Conservation (phyloP, 2,329 filamentous ascomycete genomes). For the Akanthomyces muscarius region DNA sequence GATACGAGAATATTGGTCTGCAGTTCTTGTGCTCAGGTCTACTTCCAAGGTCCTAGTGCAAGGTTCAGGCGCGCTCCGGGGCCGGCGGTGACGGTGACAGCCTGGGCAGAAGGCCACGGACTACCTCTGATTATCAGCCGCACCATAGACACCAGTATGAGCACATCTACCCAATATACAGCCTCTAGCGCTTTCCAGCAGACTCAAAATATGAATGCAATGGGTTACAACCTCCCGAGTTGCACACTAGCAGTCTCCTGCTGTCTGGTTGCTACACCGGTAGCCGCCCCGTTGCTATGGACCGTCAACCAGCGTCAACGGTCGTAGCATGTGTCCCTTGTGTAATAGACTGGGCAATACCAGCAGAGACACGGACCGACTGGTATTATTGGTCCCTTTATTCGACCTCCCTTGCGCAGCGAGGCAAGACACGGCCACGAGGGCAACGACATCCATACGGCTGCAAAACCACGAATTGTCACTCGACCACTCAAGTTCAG, state of each 20-base stretch:
- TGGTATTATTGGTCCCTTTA: not conserved
- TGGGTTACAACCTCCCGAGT: no score
- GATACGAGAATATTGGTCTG: not conserved
- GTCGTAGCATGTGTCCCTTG: not conserved
- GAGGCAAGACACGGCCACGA: slow-evolving; percentile 1
- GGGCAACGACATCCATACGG: not conserved
- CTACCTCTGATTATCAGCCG: not conserved
- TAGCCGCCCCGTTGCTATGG: not conserved
- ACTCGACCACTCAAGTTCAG: not conserved
- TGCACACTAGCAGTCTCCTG: not conserved
- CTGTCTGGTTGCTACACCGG: not conserved
- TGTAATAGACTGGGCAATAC: slow-evolving; percentile 1
- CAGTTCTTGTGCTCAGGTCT: not conserved
- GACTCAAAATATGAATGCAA: not conserved
- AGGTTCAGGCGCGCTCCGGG: slow-evolving; percentile 2
- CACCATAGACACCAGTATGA: not conserved
- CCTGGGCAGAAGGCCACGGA: not conserved
- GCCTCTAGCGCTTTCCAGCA: not conserved
- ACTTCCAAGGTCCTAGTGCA: not conserved
- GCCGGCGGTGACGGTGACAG: not conserved
- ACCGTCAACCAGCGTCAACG: not conserved
- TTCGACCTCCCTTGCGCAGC: not conserved
- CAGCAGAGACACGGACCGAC: no score
- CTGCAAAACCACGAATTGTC: not conserved
- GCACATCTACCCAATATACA: not conserved